A percentile compares a stretch with the other conserved stretches of the same genome.
These are phyloP conservation scores for Cystobasidium slooffiae DNA, from an alignment of 1,284 basidiomycete species.

Conservation along the genomic window DNA sequence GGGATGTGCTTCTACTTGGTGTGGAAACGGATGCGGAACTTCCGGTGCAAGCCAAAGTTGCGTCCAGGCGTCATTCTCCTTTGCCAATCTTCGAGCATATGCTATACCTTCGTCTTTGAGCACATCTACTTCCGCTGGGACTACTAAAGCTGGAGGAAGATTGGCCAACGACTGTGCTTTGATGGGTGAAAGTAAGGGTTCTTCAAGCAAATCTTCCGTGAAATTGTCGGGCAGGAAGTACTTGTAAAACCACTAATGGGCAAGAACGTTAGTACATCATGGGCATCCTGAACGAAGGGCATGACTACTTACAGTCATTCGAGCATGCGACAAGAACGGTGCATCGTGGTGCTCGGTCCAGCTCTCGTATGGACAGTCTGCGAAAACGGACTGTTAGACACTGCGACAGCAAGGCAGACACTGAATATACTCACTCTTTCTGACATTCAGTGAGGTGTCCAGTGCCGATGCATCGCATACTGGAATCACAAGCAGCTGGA, in stretches of 20 bases:
- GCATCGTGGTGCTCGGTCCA: constrained; percentile 42
- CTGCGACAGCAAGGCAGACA: neutral
- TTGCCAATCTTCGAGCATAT: constrained; percentile 28
- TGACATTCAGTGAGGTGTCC: constrained; percentile 21
- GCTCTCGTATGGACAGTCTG: constrained; percentile 28
- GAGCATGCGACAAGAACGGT: constrained; percentile 39
- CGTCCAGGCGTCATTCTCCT: constrained; percentile 27
- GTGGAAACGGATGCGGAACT: constrained; percentile 44
- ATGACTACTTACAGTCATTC: constrained; percentile 31
- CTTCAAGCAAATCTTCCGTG: constrained; percentile 17
- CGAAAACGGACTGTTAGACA: too few relatives aligned
- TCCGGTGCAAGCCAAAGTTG: constrained; percentile 39
- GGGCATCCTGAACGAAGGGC: neutral
- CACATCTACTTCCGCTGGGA: constrained; percentile 42
- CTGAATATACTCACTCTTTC: constrained; percentile 10
- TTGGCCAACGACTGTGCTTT: constrained; percentile 27
- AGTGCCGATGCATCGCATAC: constrained; percentile 45
- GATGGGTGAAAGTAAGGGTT: constrained; percentile 39
- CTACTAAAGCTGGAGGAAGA: constrained; percentile 43
- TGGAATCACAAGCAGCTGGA: constrained; percentile 44
- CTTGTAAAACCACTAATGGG: constrained; percentile 36
- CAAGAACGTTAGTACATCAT: neutral
- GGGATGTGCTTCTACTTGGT: constrained; percentile 37
- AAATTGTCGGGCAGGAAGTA: constrained; percentile 39
- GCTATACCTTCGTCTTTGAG: constrained; percentile 44